Evolutionary conservation across 306 rosid genomes (phyloP).

Genomic region (Dalbergia cultrata): DNA sequence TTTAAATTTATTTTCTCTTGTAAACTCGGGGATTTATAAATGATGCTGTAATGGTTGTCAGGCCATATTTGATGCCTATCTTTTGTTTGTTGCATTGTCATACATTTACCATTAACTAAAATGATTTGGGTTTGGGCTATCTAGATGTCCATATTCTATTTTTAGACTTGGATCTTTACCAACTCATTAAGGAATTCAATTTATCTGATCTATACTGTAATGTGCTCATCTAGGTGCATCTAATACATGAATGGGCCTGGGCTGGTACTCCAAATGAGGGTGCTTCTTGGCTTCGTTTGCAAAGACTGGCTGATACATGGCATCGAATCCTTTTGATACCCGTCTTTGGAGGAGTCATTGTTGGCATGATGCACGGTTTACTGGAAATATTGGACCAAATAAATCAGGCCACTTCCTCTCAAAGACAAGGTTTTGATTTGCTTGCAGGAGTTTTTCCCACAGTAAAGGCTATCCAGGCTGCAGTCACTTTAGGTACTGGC

Average conservation of each 20-base stretch:
- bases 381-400: slow-evolving; percentile 89
- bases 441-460: slow-evolving; percentile 85
- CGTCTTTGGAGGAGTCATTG: slow-evolving; percentile 93
- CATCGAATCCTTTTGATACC: slow-evolving; percentile 93
- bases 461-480: slow-evolving; percentile 95
- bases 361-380: slow-evolving; percentile 98
- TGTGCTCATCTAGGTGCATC: slow-evolving; percentile 75
- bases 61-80: slow-evolving; percentile 26
- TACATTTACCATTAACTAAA: neutral
- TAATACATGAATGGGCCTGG: slow-evolving; percentile 98
- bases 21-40: slow-evolving; percentile 8
- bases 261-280: slow-evolving; percentile 99
- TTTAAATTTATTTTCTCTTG: neutral
- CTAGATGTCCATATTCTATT: neutral
- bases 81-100: neutral
- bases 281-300: slow-evolving; percentile 97
- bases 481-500: slow-evolving; percentile 93
- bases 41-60: neutral
- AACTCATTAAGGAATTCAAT: slow-evolving; percentile 13
- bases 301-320: slow-evolving; percentile 92
- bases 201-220: slow-evolving; percentile 43
- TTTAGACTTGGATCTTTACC: neutral
- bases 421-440: slow-evolving; percentile 82
- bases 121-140: slow-evolving; percentile 23
- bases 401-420: slow-evolving; percentile 77